Evolutionary conservation across 139 green algal species (phyloP).

Genomic region (Chlamydomonas sphaeroides): DNA sequence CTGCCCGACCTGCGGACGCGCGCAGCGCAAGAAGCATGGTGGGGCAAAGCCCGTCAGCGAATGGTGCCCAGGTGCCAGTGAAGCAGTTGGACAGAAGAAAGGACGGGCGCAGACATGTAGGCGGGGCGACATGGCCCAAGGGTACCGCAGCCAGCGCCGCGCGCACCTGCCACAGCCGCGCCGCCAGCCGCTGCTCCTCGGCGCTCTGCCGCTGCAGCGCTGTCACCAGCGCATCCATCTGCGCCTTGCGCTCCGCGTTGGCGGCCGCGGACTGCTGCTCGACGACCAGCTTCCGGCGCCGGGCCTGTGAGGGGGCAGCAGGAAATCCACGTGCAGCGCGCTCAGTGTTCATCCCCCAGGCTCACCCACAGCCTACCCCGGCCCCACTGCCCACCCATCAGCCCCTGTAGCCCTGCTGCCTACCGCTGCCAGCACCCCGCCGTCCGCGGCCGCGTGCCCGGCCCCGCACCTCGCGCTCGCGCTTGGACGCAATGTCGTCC

Average conservation of each 20-base stretch:
- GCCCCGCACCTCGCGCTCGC: conserved; percentile 73
- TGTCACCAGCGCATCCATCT: conserved; percentile 59
- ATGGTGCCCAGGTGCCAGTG: not conserved
- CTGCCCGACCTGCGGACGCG: conserved; percentile 55
- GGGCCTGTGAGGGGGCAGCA: conserved; percentile 32
- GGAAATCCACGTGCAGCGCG: too few species aligned
- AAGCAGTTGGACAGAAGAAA: not conserved
- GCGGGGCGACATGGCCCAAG: too few species aligned
- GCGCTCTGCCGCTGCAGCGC: conserved; percentile 56
- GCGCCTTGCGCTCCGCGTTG: conserved; percentile 49
- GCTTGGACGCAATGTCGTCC: conserved; percentile 66
- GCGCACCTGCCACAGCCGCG: conserved; percentile 63
- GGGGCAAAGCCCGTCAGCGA: not conserved
- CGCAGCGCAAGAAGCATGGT: not conserved
- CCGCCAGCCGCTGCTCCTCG: conserved; percentile 69
- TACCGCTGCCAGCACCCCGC: too few species aligned
- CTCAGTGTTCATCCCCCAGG: too few species aligned
- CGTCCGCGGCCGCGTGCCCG: too few species aligned
- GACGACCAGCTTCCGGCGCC: conserved; percentile 59
- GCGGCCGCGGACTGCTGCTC: conserved; percentile 60
- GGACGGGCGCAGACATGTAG: too few species aligned
- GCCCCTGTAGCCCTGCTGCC: too few species aligned
- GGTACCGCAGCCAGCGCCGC: too few species aligned
- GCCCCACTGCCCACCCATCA: too few species aligned
- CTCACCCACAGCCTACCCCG: too few species aligned